Evolutionary conservation across 257 asterid genomes (phyloP).

Genomic region (Petrea volubilis): DNA sequence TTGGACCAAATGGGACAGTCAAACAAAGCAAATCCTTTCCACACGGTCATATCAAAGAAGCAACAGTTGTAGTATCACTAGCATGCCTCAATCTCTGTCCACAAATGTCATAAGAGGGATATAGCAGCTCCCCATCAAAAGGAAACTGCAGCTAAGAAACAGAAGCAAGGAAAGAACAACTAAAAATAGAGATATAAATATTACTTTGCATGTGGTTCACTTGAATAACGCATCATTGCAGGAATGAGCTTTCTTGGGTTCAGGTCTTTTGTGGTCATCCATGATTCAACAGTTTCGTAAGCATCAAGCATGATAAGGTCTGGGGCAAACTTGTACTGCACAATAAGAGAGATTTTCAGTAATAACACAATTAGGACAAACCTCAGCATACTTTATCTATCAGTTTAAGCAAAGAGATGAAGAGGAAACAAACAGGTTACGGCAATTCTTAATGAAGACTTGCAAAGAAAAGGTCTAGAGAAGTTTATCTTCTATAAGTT

Average conservation of each 20-base stretch:
- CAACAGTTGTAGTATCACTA: not conserved
- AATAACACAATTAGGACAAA: constrained; percentile 15
- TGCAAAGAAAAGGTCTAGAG: constrained; percentile 13
- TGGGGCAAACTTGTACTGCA: constrained; percentile 98
- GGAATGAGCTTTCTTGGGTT: constrained; percentile 96
- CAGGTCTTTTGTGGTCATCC: constrained; percentile 90
- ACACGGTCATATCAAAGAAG: constrained; percentile 12
- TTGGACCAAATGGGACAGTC: not conserved
- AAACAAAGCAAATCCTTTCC: constrained; percentile 4
- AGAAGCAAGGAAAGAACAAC: constrained; percentile 13
- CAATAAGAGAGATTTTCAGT: constrained; percentile 27
- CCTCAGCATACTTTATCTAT: constrained; percentile 15
- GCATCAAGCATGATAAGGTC: constrained; percentile 98
- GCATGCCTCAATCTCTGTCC: not conserved
- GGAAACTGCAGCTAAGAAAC: constrained; percentile 2
- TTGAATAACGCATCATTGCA: constrained; percentile 99
- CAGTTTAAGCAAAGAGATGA: constrained; percentile 14
- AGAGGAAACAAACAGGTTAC: constrained; percentile 12
- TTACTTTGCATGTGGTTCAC: constrained; percentile 98
- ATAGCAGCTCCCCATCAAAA: not conserved
- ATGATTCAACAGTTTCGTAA: constrained; percentile 96
- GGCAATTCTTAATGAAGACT: constrained; percentile 11
- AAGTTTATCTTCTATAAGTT: constrained; percentile 6
- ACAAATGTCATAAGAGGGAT: constrained; percentile 1
- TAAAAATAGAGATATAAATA: constrained; percentile 29